phyloP scores from a whole-genome alignment of 805 yeast species.

The Starmera amethionina region DNA sequence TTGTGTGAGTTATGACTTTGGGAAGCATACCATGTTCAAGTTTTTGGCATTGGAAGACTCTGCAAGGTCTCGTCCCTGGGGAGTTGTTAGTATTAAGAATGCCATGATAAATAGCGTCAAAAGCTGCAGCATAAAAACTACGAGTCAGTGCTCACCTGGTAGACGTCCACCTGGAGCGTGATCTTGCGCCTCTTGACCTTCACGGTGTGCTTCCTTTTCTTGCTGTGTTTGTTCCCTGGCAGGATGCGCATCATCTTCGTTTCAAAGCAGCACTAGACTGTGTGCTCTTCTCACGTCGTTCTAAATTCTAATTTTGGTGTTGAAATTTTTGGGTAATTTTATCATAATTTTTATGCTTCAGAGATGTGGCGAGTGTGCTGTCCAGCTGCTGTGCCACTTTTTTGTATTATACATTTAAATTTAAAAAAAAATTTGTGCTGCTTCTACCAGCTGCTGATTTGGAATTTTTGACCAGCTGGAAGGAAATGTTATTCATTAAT shows the following conservation, averaged over 20 bases:
- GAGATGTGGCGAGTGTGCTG: too few species aligned
- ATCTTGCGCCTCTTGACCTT: constrained; percentile 1
- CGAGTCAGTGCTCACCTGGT: constrained; percentile 8
- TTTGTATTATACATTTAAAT: too few species aligned
- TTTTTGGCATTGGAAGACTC: not conserved
- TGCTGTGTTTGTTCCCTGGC: constrained; percentile 1
- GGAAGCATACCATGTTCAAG: too few species aligned
- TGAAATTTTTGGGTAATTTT: too few species aligned
- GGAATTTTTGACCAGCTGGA: not conserved
- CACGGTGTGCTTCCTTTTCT: constrained; percentile 2
- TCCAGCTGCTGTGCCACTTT: too few species aligned
- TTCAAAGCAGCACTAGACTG: too few species aligned
- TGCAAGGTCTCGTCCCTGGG: too few species aligned
- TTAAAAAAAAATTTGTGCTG: too few species aligned
- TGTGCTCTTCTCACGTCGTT: not conserved
- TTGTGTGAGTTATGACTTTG: not conserved
- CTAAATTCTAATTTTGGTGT: not conserved
- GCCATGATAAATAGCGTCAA: too few species aligned
- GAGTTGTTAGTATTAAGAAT: not conserved
- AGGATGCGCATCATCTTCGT: constrained; percentile 5
- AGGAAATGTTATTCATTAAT: too few species aligned
- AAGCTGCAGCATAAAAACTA: too few species aligned
- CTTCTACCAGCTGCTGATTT: not conserved
- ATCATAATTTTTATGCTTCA: too few species aligned
- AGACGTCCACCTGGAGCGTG: constrained; percentile 10